Evolutionary conservation across 495 filamentous ascomycete genomes (phyloP).

Genomic region (Xylaria curta): DNA sequence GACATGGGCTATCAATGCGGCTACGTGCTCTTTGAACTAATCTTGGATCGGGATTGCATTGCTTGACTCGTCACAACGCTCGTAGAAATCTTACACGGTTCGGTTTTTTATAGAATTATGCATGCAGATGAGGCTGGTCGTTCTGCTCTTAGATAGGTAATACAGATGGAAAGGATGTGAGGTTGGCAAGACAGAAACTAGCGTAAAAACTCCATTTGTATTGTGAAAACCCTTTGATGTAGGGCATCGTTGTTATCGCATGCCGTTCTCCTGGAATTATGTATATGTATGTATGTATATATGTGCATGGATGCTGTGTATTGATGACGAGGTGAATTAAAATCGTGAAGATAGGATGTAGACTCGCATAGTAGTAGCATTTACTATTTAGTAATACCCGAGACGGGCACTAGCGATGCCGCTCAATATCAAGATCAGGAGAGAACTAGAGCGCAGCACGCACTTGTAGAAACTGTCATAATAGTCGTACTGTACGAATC

Average conservation of each 20-base stretch:
- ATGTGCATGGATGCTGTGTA: background rate
- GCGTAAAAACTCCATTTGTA: background rate
- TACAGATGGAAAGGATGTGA: background rate
- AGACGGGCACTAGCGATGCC: conserved; percentile 14
- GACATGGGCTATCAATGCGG: background rate
- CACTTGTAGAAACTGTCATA: background rate
- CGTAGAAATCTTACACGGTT: background rate
- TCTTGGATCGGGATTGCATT: background rate
- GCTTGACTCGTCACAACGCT: background rate
- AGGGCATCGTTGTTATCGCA: background rate
- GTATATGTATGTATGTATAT: background rate
- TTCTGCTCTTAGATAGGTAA: background rate
- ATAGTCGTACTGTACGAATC: conserved; percentile 1
- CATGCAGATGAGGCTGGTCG: background rate
- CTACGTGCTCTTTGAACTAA: background rate
- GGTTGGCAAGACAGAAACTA: background rate
- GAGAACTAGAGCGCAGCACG: background rate
- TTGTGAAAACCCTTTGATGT: background rate
- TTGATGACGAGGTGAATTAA: background rate
- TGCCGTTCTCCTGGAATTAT: background rate
- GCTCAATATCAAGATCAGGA: conserved; percentile 19
- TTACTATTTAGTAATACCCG: background rate
- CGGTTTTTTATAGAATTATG: background rate
- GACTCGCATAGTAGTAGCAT: background rate
- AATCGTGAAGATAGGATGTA: background rate